These are phyloP conservation scores for Lentinula edodes DNA, from an alignment of 768 basidiomycete species.

Conservation along the genomic window DNA sequence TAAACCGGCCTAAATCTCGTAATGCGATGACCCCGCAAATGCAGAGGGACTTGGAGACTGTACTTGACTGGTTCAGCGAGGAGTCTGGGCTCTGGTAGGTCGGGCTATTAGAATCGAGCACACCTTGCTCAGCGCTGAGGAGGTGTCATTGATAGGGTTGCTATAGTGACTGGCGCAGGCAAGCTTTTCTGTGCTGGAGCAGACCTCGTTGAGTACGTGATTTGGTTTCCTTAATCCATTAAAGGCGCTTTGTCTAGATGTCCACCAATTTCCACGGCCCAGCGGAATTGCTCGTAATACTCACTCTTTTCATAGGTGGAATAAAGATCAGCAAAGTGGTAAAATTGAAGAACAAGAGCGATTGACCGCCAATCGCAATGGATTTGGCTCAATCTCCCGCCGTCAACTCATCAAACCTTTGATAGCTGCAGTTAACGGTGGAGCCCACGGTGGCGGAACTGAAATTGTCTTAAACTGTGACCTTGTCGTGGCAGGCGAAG, in stretches of 20 bases:
- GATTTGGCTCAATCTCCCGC: conserved; percentile 72
- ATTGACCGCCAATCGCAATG: conserved; percentile 36
- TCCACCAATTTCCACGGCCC: neutral
- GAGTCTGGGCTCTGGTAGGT: conserved; percentile 69
- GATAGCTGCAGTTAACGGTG: conserved; percentile 78
- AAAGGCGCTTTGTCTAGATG: neutral
- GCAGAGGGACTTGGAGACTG: conserved; percentile 39
- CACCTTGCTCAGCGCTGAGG: neutral
- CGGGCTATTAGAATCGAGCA: neutral
- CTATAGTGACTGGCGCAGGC: conserved; percentile 68
- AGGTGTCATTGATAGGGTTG: conserved; percentile 45
- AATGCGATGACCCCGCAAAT: conserved; percentile 72
- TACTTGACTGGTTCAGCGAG: conserved; percentile 71
- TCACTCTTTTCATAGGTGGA: conserved; percentile 44
- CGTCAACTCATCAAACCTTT: conserved; percentile 65
- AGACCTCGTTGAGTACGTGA: conserved; percentile 64
- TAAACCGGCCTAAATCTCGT: conserved; percentile 66
- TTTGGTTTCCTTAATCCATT: neutral
- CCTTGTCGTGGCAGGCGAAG: conserved; percentile 61
- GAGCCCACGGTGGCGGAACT: conserved; percentile 61
- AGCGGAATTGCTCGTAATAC: no score
- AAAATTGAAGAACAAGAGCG: conserved; percentile 37
- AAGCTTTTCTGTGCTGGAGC: conserved; percentile 76
- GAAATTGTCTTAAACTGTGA: conserved; percentile 76
- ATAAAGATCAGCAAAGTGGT: conserved; percentile 41